Percentiles rank a stretch among this genome's conserved stretches.
Conservation (phyloP, 2,329 filamentous ascomycete genomes). For the Botryotinia calthae region DNA sequence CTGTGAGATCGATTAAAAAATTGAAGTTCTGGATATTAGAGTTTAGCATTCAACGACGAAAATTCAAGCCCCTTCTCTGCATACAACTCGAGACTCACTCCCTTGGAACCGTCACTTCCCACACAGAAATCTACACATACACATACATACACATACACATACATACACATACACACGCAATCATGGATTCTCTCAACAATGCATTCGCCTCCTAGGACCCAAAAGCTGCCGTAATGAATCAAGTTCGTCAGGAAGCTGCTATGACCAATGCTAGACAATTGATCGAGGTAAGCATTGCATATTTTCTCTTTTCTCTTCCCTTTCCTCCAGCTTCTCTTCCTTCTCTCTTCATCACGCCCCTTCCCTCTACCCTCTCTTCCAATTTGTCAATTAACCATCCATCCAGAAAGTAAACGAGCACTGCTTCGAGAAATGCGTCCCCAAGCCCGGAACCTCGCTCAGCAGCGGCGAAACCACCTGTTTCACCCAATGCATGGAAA, state of each 20-base stretch:
- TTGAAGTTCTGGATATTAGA: neutral
- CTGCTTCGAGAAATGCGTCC: slow-evolving; percentile 76
- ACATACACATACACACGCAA: neutral
- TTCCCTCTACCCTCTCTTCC: slow-evolving; percentile 31
- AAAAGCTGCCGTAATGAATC: slow-evolving; percentile 50
- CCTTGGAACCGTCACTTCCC: neutral
- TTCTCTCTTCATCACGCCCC: neutral
- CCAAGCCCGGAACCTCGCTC: slow-evolving; percentile 65
- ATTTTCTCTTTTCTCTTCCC: neutral
- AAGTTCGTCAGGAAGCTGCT: slow-evolving; percentile 56
- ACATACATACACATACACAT: neutral
- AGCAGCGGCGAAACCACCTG: slow-evolving; percentile 64
- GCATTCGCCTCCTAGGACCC: slow-evolving; percentile 28
- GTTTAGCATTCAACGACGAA: neutral
- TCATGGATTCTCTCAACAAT: slow-evolving; percentile 17
- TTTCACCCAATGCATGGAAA: slow-evolving; percentile 76
- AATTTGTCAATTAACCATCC: slow-evolving; percentile 46
- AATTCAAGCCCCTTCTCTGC: neutral
- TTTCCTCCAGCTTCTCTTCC: too few species aligned
- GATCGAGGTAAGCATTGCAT: slow-evolving; percentile 57
- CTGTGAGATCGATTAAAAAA: neutral
- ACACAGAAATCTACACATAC: neutral
- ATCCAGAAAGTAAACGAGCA: slow-evolving; percentile 73
- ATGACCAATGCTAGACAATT: slow-evolving; percentile 66
- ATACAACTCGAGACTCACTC: neutral